phyloP scores from a whole-genome alignment of 805 yeast species.

The Saccharomycopsis lassenensis region DNA sequence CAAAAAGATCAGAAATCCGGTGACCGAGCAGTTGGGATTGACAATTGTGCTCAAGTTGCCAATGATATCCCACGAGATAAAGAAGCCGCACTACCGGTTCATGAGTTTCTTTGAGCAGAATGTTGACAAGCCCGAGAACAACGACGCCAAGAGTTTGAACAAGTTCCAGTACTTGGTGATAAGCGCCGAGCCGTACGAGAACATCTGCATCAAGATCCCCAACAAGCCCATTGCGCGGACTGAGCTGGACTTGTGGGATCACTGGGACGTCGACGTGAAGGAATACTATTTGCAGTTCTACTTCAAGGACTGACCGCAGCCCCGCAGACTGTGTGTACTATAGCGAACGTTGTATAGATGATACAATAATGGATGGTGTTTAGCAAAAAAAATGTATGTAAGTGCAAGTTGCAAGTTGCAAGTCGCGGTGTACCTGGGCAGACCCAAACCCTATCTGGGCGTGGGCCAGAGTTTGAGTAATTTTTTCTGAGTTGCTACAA shows the following conservation, averaged over 20 bases:
- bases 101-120: constrained; percentile 69
- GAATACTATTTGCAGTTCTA: constrained; percentile 65
- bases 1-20: constrained; percentile 56
- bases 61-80: constrained; percentile 28
- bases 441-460: too few species aligned
- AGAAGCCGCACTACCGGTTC: constrained; percentile 56
- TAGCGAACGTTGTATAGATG: too few species aligned
- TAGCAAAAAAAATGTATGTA: too few species aligned
- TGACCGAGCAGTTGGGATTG: constrained; percentile 50
- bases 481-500: too few species aligned
- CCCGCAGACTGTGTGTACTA: too few species aligned
- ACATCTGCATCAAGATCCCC: constrained; percentile 66
- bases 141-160: constrained; percentile 15
- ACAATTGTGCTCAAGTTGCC: constrained; percentile 50
- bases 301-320: too few species aligned
- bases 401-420: too few species aligned
- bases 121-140: constrained; percentile 24
- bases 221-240: constrained; percentile 32
- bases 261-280: constrained; percentile 61
- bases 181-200: constrained; percentile 88
- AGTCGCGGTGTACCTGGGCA: too few species aligned
- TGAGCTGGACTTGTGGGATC: constrained; percentile 44
- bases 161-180: constrained; percentile 62
- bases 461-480: too few species aligned
- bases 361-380: too few species aligned